These are phyloP conservation scores for Blastosporella zonata DNA, from an alignment of 1,284 basidiomycete species.

Conservation along the genomic window DNA sequence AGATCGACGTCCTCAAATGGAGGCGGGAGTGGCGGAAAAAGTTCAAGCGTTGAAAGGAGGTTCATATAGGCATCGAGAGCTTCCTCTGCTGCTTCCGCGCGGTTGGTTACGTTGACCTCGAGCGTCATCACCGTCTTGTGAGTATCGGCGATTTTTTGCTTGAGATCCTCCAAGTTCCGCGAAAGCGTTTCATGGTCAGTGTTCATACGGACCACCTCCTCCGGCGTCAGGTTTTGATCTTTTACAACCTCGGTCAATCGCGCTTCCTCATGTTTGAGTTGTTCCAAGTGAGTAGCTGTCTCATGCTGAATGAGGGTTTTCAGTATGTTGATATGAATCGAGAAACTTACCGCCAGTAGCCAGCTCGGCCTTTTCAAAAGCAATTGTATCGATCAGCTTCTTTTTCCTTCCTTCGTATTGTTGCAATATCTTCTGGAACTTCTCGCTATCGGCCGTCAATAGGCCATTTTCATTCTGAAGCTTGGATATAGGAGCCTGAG, in stretches of 20 bases:
- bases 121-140: conserved; percentile 68
- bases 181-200: conserved; percentile 75
- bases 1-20: conserved; percentile 70
- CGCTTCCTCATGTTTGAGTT: conserved; percentile 60
- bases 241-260: conserved; percentile 66
- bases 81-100: conserved; percentile 75
- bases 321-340: background rate
- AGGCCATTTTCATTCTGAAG: conserved; percentile 54
- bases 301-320: conserved; percentile 8
- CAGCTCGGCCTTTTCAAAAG: conserved; percentile 63
- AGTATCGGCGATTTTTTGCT: conserved; percentile 69
- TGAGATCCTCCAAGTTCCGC: conserved; percentile 71
- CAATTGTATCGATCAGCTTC: conserved; percentile 59
- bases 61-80: conserved; percentile 73
- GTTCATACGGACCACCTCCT: conserved; percentile 86
- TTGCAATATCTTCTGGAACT: conserved; percentile 65
- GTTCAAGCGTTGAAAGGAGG: conserved; percentile 67
- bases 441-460: conserved; percentile 62
- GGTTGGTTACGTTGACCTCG: conserved; percentile 76
- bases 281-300: conserved; percentile 55
- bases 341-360: conserved; percentile 39
- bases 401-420: conserved; percentile 63
- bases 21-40: conserved; percentile 67
- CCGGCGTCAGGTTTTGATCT: conserved; percentile 79
- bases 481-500: conserved; percentile 65